Evolutionary conservation across 129 eudicot genomes (phyloP).

Genomic region (Flaveria brownii): DNA sequence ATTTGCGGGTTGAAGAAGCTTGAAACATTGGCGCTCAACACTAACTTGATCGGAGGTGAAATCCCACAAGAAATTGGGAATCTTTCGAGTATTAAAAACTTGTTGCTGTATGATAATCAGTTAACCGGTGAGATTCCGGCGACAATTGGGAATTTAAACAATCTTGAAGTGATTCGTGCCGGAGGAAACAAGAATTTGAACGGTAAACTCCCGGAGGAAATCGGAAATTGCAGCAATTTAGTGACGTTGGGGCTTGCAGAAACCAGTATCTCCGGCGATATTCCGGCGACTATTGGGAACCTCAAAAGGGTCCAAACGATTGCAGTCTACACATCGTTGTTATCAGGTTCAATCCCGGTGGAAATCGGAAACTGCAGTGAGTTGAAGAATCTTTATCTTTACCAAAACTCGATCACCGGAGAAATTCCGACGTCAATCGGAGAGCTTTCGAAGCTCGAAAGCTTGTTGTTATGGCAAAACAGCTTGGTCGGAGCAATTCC

Average conservation of each 20-base stretch:
- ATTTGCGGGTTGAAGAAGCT: conserved; percentile 60
- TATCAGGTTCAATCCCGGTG: conserved; percentile 81
- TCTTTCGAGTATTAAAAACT: conserved; percentile 43
- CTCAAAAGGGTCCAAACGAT: conserved; percentile 70
- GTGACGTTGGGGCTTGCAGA: conserved; percentile 77
- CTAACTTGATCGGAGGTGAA: conserved; percentile 60
- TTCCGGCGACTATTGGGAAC: conserved; percentile 68
- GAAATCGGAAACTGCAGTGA: conserved; percentile 87
- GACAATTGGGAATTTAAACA: conserved; percentile 58
- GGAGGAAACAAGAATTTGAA: conserved; percentile 89
- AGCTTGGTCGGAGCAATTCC: conserved; percentile 77
- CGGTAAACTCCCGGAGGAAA: conserved; percentile 75
- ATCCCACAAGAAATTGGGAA: conserved; percentile 77
- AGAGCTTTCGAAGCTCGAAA: conserved; percentile 68
- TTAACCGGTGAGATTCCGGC: conserved; percentile 74
- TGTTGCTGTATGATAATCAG: conserved; percentile 74
- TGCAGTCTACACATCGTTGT: conserved; percentile 68
- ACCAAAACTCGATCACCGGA: conserved; percentile 83
- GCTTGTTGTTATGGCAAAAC: conserved; percentile 84
- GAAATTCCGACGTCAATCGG: conserved; percentile 65
- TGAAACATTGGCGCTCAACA: conserved; percentile 44
- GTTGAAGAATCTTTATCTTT: conserved; percentile 61
- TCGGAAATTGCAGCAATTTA: conserved; percentile 76
- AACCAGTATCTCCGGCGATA: conserved; percentile 74
- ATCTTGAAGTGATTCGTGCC: conserved; percentile 70